Percentiles rank a stretch among this genome's conserved stretches.
phyloP scores from a whole-genome alignment of 202 grass and related monocot species.

The Schoenoplectus tabernaemontani region DNA sequence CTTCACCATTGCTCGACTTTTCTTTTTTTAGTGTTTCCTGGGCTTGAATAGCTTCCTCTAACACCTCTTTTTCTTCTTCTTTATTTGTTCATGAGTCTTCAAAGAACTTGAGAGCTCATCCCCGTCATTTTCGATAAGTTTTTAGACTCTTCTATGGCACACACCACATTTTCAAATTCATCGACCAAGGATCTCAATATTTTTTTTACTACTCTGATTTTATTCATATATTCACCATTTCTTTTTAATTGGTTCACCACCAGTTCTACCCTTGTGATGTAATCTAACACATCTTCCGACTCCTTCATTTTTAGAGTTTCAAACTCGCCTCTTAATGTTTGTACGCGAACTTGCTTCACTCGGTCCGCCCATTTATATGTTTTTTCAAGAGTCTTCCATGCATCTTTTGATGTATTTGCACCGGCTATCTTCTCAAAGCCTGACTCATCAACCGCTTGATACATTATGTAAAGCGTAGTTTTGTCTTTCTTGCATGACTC shows the following conservation, averaged over 20 bases:
- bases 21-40: neutral
- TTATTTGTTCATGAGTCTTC: neutral
- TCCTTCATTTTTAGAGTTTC: neutral
- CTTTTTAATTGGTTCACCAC: neutral
- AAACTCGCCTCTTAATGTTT: neutral
- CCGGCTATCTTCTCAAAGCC: neutral
- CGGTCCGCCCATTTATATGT: neutral
- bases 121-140: neutral
- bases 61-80: neutral
- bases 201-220: neutral
- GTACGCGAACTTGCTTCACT: neutral
- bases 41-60: neutral
- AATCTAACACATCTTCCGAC: neutral
- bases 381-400: neutral
- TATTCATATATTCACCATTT: neutral
- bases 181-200: too few species aligned
- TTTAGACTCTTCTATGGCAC: too few species aligned
- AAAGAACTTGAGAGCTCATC: neutral
- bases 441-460: too few species aligned
- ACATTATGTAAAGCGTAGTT: neutral
- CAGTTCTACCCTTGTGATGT: neutral
- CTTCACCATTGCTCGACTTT: neutral
- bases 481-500: neutral
- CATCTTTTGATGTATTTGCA: neutral
- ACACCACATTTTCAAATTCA: too few species aligned